phyloP scores from a whole-genome alignment of 2,329 filamentous ascomycete genomes.

The Diaporthe caulivora region DNA sequence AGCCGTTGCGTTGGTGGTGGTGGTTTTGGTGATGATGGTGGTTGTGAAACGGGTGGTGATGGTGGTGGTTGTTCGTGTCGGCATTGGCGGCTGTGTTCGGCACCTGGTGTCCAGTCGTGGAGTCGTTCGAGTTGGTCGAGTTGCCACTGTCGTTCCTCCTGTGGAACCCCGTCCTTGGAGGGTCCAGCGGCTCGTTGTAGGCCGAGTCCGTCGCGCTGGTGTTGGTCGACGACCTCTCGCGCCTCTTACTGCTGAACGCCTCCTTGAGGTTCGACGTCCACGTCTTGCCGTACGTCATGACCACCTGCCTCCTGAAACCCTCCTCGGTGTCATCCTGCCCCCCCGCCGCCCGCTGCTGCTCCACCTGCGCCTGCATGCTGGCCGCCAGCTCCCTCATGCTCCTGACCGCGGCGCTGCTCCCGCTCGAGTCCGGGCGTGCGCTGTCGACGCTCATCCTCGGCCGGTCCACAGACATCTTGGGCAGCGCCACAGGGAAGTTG shows the following conservation, averaged over 20 bases:
- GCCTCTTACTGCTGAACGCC: slow-evolving; percentile 53
- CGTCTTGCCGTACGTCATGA: slow-evolving; percentile 68
- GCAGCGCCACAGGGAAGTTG: slow-evolving; percentile 56
- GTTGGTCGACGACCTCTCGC: slow-evolving; percentile 44
- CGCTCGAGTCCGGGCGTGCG: slow-evolving; percentile 37
- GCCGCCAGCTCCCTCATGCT: slow-evolving; percentile 39
- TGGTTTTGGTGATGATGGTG: neutral
- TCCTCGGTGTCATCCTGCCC: slow-evolving; percentile 42
- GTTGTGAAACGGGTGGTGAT: neutral
- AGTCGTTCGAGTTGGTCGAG: slow-evolving; percentile 29
- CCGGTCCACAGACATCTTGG: slow-evolving; percentile 48
- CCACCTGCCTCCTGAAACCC: slow-evolving; percentile 66
- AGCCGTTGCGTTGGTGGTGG: neutral
- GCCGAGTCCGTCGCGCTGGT: slow-evolving; percentile 42
- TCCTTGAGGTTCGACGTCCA: slow-evolving; percentile 61
- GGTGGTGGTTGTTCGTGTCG: neutral
- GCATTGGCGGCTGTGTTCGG: slow-evolving; percentile 5
- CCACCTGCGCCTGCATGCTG: slow-evolving; percentile 31
- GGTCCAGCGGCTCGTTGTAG: slow-evolving; percentile 41
- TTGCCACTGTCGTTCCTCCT: slow-evolving; percentile 43
- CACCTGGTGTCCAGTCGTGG: slow-evolving; percentile 2
- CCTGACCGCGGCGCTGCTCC: slow-evolving; percentile 39
- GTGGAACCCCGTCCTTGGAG: slow-evolving; percentile 42
- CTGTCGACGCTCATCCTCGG: slow-evolving; percentile 49
- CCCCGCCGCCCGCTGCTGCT: slow-evolving; percentile 26